Evolutionary conservation across 2,329 filamentous ascomycete species (phyloP), one percentile per base, ranked within the genome.

Genomic region (Apiospora rasikravindrae): DNA sequence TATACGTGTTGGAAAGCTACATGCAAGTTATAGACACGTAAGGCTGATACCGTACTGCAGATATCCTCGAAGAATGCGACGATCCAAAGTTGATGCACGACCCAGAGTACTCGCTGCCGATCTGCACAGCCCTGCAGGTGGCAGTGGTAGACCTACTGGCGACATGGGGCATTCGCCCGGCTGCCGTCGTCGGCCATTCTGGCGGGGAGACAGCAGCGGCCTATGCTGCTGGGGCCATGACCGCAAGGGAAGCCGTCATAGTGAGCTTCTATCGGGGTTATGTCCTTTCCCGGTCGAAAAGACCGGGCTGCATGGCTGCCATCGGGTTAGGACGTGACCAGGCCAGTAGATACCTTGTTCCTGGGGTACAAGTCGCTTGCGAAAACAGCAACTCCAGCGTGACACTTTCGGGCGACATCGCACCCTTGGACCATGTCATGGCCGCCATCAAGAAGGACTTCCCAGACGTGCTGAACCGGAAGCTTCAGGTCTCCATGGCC

Each of bases 151-250:
- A 84, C 47, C 76, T 82, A 19, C 81, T 83, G 61, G 80, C 80
- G 19, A 78, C 82, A 40, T 77, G 78, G 73, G 76, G 83, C 53
- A 75, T 86, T 44, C 78, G 76, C 1, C 77, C 78, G 4, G 77
- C 79, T 3, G 76, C 80, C 7, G 82, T 84, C 51, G 70, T 81
- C 1, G 77, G 83, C 10, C 86, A 86, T 29, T 76, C 80, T 19
- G 78, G 81, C 13, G 77, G 82, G 40, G 79, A 88, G 72, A 85
- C 87, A 40, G 86, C 86, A 69, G 80, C 87, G 72, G 82, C 83
- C 70, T 83, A 86, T 72, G 75, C 85, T 68, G 85, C 86, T 76
- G 77, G 84, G 4, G 82, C 83, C 66, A 84, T 87, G 77, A 80
- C 82, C 2, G 84, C 74, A 13, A 73, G 76, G 29, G 72, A 71